Evolutionary conservation across 75 land plant genomes (phyloP), one percentile per base, ranked within the genome.

Genomic region (Ceratopteris richardii): DNA sequence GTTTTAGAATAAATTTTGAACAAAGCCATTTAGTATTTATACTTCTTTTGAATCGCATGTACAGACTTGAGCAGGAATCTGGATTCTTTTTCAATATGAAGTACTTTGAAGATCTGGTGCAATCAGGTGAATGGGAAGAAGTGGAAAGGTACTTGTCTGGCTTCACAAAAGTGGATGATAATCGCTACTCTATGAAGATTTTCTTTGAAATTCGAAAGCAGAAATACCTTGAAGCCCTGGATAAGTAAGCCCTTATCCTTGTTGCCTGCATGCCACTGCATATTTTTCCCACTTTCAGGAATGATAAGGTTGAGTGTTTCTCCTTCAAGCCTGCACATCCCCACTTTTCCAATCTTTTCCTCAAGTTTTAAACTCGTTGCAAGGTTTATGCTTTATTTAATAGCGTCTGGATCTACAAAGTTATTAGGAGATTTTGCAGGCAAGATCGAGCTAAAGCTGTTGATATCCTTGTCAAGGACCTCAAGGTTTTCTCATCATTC

Each of bases 401-500:
- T 23, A 9, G 2, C 6, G 4, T 29, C 3, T 59, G 17, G 31
- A 10, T 62, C 30, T 56, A 52, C 30, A 26, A 42, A 42, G 16
- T 42, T 13, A 13, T 42, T 13, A 17, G n/a, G n/a, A n/a, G n/a
- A n/a, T n/a, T n/a, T n/a, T 14, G 42, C 62, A 86, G 90, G 74
- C 83, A 77, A 29, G 90, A 86, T 57, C 61, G 81, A 33, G 87
- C 78, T 10, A 79, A 82, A 67, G 90, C 87, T n/a, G 90, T 82
- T 11, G 87, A 86, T 12, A 86, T 86, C 48, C 62, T 86, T 44
- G 87, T 86, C 33, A 82, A 74, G 29, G 90, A 86, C 66, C 61
- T 86, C 66, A 86, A 74, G 54, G 85, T 86, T 30, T 86, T 86
- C 56, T 75, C 87, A 0, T 72, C 90, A 5, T 86, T 86, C 59